These are phyloP conservation scores for Trametes villosa DNA, from an alignment of 768 basidiomycete genomes.

Conservation along the genomic window DNA sequence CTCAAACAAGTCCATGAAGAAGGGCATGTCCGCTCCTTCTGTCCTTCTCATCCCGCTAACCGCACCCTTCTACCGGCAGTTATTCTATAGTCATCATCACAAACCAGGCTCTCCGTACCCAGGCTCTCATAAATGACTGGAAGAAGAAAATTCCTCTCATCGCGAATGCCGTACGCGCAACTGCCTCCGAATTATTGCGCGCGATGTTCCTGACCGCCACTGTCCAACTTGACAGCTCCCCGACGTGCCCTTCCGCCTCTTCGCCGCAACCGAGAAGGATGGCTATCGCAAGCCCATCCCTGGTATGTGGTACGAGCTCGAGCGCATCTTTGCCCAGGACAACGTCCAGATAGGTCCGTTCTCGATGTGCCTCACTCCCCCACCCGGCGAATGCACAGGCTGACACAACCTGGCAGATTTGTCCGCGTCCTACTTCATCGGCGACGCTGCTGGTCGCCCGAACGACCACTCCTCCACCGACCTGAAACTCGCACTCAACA, in stretches of 20 bases:
- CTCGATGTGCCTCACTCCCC: not conserved
- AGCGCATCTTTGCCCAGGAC: constrained; percentile 59
- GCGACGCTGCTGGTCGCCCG: constrained; percentile 86
- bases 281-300: constrained; percentile 84
- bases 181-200: not conserved
- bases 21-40: constrained; percentile 51
- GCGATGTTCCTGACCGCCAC: not conserved
- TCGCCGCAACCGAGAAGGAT: constrained; percentile 79
- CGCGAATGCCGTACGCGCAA: constrained; percentile 56
- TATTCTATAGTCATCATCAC: constrained; percentile 78
- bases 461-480: constrained; percentile 83
- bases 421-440: constrained; percentile 73
- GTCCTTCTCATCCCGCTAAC: not conserved
- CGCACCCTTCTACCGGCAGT: constrained; percentile 39
- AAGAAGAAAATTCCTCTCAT: constrained; percentile 76
- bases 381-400: not conserved
- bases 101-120: constrained; percentile 68
- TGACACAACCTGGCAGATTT: constrained; percentile 55
- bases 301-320: constrained; percentile 83
- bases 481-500: constrained; percentile 82
- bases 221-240: constrained; percentile 56
- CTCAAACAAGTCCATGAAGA: constrained; percentile 59
- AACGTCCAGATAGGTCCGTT: constrained; percentile 66
- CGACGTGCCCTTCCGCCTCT: constrained; percentile 72
- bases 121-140: constrained; percentile 61